Evolutionary conservation across 768 basidiomycete genomes (phyloP).

Genomic region (Boletus vinaceobasis): DNA sequence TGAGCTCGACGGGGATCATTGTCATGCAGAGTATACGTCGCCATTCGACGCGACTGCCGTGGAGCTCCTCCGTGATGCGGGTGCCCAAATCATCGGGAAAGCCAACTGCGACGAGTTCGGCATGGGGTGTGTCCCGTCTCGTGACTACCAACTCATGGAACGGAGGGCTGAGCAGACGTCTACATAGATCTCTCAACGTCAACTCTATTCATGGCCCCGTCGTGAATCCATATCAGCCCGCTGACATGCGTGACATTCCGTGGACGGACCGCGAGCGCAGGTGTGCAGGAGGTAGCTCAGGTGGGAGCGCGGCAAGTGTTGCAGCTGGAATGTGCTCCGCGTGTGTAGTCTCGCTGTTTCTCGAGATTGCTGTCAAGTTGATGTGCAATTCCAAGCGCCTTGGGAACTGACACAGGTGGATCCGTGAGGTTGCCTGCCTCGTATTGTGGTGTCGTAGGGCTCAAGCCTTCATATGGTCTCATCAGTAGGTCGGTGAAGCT

Average conservation of each 20-base stretch:
- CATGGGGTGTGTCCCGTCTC: slow-evolving; percentile 70
- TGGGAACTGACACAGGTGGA: slow-evolving; percentile 95
- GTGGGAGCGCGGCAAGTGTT: slow-evolving; percentile 93
- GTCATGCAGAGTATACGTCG: slow-evolving; percentile 58
- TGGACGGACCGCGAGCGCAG: slow-evolving; percentile 40
- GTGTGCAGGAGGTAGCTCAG: slow-evolving; percentile 90
- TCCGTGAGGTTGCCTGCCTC: slow-evolving; percentile 91
- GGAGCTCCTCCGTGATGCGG: slow-evolving; percentile 48
- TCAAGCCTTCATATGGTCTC: slow-evolving; percentile 94
- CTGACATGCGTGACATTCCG: slow-evolving; percentile 9
- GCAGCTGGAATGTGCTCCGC: slow-evolving; percentile 78
- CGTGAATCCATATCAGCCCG: slow-evolving; percentile 61
- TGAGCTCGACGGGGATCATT: neutral
- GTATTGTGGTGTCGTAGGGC: slow-evolving; percentile 87
- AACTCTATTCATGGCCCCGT: slow-evolving; percentile 76
- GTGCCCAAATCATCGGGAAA: slow-evolving; percentile 79
- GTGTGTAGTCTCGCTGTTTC: slow-evolving; percentile 46
- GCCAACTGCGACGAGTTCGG: slow-evolving; percentile 98
- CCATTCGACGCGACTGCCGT: slow-evolving; percentile 91
- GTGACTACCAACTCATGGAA: neutral
- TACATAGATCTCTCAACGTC: slow-evolving; percentile 66
- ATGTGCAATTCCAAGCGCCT: slow-evolving; percentile 50
- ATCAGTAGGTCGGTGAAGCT: slow-evolving; percentile 64
- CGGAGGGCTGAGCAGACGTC: neutral
- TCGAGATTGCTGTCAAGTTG: neutral